Conservation (phyloP, 257 asterid genomes). For the Ophiorrhiza pumila region DNA sequence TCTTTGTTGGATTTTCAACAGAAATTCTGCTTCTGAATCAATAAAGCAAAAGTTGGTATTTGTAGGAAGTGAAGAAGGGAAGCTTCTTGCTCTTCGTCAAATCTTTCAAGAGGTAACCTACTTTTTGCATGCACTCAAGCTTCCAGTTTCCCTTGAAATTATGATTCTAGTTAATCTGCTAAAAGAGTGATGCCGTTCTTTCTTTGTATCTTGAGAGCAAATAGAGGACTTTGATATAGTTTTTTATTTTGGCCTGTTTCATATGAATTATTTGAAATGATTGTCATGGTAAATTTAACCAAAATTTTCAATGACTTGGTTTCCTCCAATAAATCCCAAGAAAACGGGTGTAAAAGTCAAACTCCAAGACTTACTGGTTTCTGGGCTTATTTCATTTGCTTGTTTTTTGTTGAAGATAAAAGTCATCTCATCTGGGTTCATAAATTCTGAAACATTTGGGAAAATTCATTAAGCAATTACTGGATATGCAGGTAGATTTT, state of each 20-base stretch:
- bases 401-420: not conserved
- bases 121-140: conserved; percentile 1
- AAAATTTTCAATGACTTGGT: not conserved
- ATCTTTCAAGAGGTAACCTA: conserved; percentile 68
- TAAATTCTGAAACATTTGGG: not conserved
- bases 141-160: not conserved
- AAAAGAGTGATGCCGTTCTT: not conserved
- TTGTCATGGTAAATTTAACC: not conserved
- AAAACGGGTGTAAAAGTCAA: not conserved
- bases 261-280: not conserved
- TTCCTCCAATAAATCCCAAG: not conserved
- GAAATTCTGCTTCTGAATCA: conserved; percentile 82
- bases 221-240: not conserved
- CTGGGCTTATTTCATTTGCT: not conserved
- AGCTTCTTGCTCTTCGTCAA: conserved; percentile 90
- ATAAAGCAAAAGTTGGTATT: conserved; percentile 76
- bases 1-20: conserved; percentile 26
- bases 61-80: conserved; percentile 98
- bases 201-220: not conserved
- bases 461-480: not conserved
- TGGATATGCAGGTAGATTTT: not conserved
- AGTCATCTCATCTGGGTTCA: not conserved
- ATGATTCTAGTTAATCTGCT: not conserved
- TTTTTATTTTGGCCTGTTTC: conserved; percentile 2
- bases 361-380: not conserved